A percentile compares a stretch with the other conserved stretches of the same genome.
Conservation (phyloP, 805 yeast genomes). For the Blastobotrys peoriensis region DNA sequence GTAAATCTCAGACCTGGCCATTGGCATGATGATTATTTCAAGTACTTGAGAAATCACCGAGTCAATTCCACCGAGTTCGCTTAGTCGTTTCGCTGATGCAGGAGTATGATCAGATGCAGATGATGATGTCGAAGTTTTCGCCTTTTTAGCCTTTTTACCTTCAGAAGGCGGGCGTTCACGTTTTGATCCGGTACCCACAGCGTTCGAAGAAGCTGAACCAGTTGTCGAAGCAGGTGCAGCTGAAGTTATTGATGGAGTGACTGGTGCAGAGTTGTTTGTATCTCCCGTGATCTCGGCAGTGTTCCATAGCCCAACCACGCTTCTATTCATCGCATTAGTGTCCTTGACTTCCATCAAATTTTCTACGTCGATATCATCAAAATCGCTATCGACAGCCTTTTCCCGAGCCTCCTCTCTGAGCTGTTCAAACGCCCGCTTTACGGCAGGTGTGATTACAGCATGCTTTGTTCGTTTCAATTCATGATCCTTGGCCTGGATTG, state of each 20-base stretch:
- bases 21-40: slow-evolving; percentile 89
- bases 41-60: slow-evolving; percentile 75
- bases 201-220: slow-evolving; percentile 1
- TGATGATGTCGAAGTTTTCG: slow-evolving; percentile 10
- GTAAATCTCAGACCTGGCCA: slow-evolving; percentile 89
- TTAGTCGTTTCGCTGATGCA: slow-evolving; percentile 54
- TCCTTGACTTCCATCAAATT: slow-evolving; percentile 57
- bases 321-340: slow-evolving; percentile 65
- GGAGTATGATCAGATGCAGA: slow-evolving; percentile 36
- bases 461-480: slow-evolving; percentile 66
- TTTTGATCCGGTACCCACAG: slow-evolving; percentile 11
- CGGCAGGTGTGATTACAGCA: slow-evolving; percentile 52
- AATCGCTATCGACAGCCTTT: slow-evolving; percentile 34
- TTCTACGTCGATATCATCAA: slow-evolving; percentile 33
- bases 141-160: slow-evolving; percentile 10
- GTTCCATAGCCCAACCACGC: slow-evolving; percentile 67
- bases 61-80: slow-evolving; percentile 86
- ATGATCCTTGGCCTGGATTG: slow-evolving; percentile 30
- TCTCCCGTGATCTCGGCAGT: background rate
- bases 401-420: slow-evolving; percentile 62
- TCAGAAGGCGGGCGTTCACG: slow-evolving; percentile 10
- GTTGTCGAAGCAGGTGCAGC: background rate
- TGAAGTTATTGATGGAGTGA: slow-evolving; percentile 5
- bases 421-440: slow-evolving; percentile 51
- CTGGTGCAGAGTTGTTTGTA: slow-evolving; percentile 20